phyloP scores from a whole-genome alignment of 2,329 filamentous ascomycete species.

The Stemphylium beticola region DNA sequence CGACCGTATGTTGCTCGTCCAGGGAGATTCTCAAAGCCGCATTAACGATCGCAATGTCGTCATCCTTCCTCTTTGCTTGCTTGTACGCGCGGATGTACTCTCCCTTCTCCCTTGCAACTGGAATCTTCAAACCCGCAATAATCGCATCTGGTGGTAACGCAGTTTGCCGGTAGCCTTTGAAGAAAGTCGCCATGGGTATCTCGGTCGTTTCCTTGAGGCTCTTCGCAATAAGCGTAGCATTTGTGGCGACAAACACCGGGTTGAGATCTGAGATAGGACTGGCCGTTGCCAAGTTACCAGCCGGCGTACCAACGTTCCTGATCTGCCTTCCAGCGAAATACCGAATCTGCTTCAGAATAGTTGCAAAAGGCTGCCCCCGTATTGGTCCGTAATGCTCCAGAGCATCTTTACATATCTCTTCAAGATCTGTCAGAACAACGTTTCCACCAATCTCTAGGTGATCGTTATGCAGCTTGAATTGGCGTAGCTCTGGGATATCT shows the following conservation, averaged over 20 bases:
- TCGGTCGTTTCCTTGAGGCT: slow-evolving; percentile 75
- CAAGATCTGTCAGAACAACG: slow-evolving; percentile 88
- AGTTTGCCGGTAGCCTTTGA: slow-evolving; percentile 87
- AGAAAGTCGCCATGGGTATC: slow-evolving; percentile 92
- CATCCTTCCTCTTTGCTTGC: slow-evolving; percentile 95
- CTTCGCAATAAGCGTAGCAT: slow-evolving; percentile 80
- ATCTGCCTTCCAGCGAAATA: slow-evolving; percentile 97
- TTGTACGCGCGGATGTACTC: slow-evolving; percentile 93
- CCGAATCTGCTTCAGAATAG: slow-evolving; percentile 89
- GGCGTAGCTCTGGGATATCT: slow-evolving; percentile 86
- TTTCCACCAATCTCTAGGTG: slow-evolving; percentile 93
- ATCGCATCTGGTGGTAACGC: slow-evolving; percentile 81
- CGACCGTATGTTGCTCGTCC: slow-evolving; percentile 71
- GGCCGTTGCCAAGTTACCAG: slow-evolving; percentile 91
- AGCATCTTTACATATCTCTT: slow-evolving; percentile 80
- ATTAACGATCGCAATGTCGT: slow-evolving; percentile 98
- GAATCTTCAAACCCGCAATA: slow-evolving; percentile 86
- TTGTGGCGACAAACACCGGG: slow-evolving; percentile 87
- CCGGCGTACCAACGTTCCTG: slow-evolving; percentile 94
- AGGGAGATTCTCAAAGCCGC: slow-evolving; percentile 79
- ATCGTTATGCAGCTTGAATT: slow-evolving; percentile 79
- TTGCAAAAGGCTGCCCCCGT: slow-evolving; percentile 81
- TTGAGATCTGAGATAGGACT: slow-evolving; percentile 97
- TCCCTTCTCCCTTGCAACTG: slow-evolving; percentile 72
- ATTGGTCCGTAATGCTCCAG: slow-evolving; percentile 75